A percentile compares a stretch with the other conserved stretches of the same genome.
Conservation (phyloP, 2,329 filamentous ascomycete species). For the Cladobotryum protrusum region DNA sequence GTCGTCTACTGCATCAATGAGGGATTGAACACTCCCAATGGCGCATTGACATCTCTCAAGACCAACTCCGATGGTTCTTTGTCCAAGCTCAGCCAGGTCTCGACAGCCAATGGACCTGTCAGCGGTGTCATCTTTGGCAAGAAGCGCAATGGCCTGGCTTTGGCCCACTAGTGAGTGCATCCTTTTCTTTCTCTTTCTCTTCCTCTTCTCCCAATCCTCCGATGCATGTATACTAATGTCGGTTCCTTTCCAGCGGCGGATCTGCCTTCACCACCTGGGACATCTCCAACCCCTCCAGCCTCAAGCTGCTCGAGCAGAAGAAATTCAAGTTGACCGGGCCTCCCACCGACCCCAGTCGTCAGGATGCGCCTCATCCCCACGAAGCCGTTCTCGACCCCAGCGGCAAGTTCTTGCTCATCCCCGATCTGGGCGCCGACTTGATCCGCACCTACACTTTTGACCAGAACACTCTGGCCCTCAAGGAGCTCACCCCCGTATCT, state of each 20-base stretch:
- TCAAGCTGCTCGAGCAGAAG: conserved; percentile 29
- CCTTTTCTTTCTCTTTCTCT: no score
- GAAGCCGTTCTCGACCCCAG: conserved; percentile 60
- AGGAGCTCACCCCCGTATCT: conserved; percentile 32
- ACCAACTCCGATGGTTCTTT: conserved; percentile 34
- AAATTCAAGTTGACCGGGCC: conserved; percentile 34
- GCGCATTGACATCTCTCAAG: conserved; percentile 39
- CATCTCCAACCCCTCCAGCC: conserved; percentile 30
- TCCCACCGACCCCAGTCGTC: conserved; percentile 38
- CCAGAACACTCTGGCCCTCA: conserved; percentile 37
- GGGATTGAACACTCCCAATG: conserved; percentile 40
- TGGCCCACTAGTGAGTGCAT: conserved; percentile 41
- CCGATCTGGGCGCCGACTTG: conserved; percentile 60
- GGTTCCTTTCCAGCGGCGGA: conserved; percentile 26
- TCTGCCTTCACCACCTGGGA: conserved; percentile 41
- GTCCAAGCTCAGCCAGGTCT: conserved; percentile 28
- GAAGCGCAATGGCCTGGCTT: conserved; percentile 32
- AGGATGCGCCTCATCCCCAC: conserved; percentile 57
- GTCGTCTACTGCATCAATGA: conserved; percentile 57
- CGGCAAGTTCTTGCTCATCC: conserved; percentile 54
- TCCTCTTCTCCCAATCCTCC: not conserved
- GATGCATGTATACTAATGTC: not conserved
- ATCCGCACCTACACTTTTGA: conserved; percentile 50
- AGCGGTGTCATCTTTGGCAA: conserved; percentile 38
- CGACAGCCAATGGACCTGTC: conserved; percentile 37